Evolutionary conservation across 2,329 filamentous ascomycete species (phyloP).

Genomic region (Trichophyton simii): DNA sequence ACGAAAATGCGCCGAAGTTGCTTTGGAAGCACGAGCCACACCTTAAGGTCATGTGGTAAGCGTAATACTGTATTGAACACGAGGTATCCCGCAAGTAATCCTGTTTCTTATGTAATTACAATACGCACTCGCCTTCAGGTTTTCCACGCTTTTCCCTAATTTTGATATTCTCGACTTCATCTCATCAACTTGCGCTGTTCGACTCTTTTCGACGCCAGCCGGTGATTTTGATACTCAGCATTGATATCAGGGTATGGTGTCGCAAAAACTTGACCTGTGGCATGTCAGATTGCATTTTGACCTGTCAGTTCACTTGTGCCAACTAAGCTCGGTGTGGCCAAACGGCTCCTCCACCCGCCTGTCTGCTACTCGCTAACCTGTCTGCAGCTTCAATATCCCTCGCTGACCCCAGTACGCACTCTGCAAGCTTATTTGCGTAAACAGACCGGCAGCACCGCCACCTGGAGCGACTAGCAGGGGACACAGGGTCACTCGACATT

Average conservation of each 20-base stretch:
- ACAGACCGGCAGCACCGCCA: background rate
- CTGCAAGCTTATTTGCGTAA: background rate
- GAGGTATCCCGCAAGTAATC: background rate
- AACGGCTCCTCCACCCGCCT: background rate
- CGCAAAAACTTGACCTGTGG: background rate
- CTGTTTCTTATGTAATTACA: background rate
- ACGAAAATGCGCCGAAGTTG: background rate
- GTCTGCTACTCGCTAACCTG: background rate
- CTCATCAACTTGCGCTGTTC: background rate
- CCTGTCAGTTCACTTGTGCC: background rate
- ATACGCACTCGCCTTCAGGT: background rate
- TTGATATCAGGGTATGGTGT: background rate
- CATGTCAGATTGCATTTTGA: background rate
- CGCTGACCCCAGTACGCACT: background rate
- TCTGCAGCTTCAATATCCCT: background rate
- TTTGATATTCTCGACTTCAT: background rate
- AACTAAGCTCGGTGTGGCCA: background rate
- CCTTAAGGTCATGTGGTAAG: background rate
- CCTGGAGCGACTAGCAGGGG: background rate
- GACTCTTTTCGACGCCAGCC: background rate
- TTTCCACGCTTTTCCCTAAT: background rate
- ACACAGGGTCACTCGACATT: background rate
- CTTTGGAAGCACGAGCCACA: background rate
- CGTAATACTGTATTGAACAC: background rate
- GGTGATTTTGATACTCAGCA: background rate